Evolutionary conservation across 306 rosid genomes (phyloP).

Genomic region (Carpinus viminea): DNA sequence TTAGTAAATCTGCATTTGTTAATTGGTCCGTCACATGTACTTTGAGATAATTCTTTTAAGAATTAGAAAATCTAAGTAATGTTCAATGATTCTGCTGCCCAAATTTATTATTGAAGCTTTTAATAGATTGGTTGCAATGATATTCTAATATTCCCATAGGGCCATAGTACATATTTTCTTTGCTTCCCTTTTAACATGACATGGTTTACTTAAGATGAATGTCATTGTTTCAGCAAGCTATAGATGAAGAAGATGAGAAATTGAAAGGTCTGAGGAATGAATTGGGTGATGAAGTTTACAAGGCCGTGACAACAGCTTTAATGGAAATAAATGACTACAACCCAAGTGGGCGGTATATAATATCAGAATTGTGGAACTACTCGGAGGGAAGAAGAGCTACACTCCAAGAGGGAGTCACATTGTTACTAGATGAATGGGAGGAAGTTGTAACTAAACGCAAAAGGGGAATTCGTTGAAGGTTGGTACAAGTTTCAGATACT

Average conservation of each 20-base stretch:
- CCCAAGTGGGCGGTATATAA: conserved; percentile 58
- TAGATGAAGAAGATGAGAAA: conserved; percentile 52
- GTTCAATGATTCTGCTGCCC: conserved; percentile 4
- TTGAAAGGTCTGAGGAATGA: conserved; percentile 42
- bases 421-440: conserved; percentile 45
- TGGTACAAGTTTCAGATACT: conserved; percentile 1
- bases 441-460: conserved; percentile 25
- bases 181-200: conserved; percentile 2
- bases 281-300: conserved; percentile 42
- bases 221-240: conserved; percentile 50
- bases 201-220: conserved; percentile 7
- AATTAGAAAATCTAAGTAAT: not conserved
- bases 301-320: conserved; percentile 50
- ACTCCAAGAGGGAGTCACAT: conserved; percentile 41
- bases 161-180: conserved; percentile 10
- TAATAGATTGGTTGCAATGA: not conserved
- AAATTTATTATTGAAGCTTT: not conserved
- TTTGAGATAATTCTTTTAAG: not conserved
- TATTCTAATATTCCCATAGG: conserved; percentile 8
- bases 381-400: conserved; percentile 44
- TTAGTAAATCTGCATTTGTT: not conserved
- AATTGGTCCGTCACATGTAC: not conserved
- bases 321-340: conserved; percentile 58
- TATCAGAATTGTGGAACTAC: conserved; percentile 58
- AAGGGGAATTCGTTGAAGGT: conserved; percentile 31